These are phyloP conservation scores for Metschnikowia noctiluminum DNA, from an alignment of 805 yeast genomes.

Conservation along the genomic window DNA sequence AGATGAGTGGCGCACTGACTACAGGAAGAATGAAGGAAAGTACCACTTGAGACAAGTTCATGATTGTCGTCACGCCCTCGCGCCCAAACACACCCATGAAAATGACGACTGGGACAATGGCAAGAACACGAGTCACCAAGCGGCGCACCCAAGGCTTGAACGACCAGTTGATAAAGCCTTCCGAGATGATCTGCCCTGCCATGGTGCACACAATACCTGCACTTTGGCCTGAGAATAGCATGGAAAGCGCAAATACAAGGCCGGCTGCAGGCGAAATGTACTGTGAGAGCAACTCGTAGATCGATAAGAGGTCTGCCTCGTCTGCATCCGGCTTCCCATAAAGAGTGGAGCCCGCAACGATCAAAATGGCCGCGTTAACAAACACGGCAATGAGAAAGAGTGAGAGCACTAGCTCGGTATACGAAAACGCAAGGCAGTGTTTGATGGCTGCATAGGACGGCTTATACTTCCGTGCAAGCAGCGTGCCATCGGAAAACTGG, in stretches of 20 bases:
- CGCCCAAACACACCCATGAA: constrained; percentile 39
- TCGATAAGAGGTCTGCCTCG: constrained; percentile 44
- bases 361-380: constrained; percentile 43
- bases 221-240: constrained; percentile 46
- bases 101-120: constrained; percentile 40
- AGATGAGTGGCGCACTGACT: constrained; percentile 44
- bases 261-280: constrained; percentile 47
- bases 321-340: constrained; percentile 43
- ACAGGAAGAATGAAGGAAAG: constrained; percentile 43
- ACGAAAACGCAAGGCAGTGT: constrained; percentile 40
- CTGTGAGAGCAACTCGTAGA: constrained; percentile 41
- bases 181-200: constrained; percentile 47
- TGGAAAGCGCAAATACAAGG: constrained; percentile 41
- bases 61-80: constrained; percentile 43
- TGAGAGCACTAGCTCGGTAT: constrained; percentile 38
- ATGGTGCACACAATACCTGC: constrained; percentile 48
- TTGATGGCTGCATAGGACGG: constrained; percentile 42
- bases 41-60: constrained; percentile 45
- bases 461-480: constrained; percentile 31
- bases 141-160: constrained; percentile 43
- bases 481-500: constrained; percentile 28
- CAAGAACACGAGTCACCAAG: constrained; percentile 38
- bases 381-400: constrained; percentile 42
- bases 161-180: constrained; percentile 45
- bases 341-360: constrained; percentile 43